Evolutionary conservation across 208 protist species (phyloP).

Genomic region (Leishmania tarentolae): DNA sequence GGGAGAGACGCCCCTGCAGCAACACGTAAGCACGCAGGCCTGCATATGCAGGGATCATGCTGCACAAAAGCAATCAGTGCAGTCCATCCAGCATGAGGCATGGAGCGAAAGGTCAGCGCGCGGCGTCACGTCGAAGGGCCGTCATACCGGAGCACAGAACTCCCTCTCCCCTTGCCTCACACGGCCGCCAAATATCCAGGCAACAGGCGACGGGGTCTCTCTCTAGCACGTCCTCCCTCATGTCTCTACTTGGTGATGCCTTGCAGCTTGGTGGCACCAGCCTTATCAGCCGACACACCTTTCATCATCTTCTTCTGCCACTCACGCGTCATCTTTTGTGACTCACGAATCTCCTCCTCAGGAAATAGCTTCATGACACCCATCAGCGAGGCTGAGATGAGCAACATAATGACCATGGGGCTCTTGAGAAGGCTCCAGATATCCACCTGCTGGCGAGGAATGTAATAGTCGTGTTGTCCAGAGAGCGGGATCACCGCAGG

Average conservation of each 20-base stretch:
- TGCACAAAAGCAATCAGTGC: background rate
- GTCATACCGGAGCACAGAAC: background rate
- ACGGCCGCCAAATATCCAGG: background rate
- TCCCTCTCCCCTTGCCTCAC: background rate
- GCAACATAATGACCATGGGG: slow-evolving; percentile 85
- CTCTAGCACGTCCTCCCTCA: background rate
- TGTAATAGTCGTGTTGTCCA: slow-evolving; percentile 64
- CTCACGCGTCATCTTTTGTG: slow-evolving; percentile 61
- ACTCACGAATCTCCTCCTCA: slow-evolving; percentile 79
- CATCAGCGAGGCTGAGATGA: slow-evolving; percentile 61
- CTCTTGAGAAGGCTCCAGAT: slow-evolving; percentile 66
- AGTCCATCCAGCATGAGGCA: background rate
- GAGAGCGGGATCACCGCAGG: slow-evolving; percentile 64
- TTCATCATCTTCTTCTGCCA: slow-evolving; percentile 59
- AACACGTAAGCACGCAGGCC: background rate
- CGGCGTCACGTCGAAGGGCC: background rate
- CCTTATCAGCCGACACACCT: slow-evolving; percentile 29
- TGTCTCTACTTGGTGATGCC: background rate
- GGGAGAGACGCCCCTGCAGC: background rate
- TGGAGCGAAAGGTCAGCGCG: background rate
- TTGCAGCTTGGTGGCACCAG: background rate
- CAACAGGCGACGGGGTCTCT: background rate
- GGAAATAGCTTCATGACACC: slow-evolving; percentile 78
- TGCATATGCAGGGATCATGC: background rate
- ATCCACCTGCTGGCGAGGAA: slow-evolving; percentile 78